A percentile compares a stretch with the other conserved stretches of the same genome.
Evolutionary conservation across 2,329 filamentous ascomycete genomes (phyloP).

Genomic region (Xylariaceae sp.): DNA sequence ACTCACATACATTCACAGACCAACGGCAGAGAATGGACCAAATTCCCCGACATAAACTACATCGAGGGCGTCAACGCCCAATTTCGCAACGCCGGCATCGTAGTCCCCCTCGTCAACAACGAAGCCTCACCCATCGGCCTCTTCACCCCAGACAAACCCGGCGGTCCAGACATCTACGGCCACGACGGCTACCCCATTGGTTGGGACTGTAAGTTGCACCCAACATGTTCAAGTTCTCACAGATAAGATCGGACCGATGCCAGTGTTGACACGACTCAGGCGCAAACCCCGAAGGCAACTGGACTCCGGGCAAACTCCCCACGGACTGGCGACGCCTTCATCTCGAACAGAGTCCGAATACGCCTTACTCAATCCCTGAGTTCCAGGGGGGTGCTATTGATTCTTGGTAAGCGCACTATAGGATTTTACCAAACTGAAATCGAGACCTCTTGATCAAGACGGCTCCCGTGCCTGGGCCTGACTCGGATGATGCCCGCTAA

Average conservation of each 20-base stretch:
- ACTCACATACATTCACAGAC: constrained; percentile 6
- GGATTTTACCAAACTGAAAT: no score
- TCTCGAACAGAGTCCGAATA: constrained; percentile 20
- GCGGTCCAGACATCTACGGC: constrained; percentile 34
- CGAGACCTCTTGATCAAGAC: no score
- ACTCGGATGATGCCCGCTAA: constrained; percentile 50
- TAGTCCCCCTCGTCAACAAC: constrained; percentile 60
- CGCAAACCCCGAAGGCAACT: constrained; percentile 41
- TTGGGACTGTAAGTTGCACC: constrained; percentile 44
- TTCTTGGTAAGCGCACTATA: constrained; percentile 3
- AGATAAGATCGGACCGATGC: background rate
- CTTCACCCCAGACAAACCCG: constrained; percentile 14
- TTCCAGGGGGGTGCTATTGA: constrained; percentile 56
- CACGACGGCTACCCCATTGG: constrained; percentile 60
- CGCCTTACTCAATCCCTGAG: constrained; percentile 33
- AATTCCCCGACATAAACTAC: constrained; percentile 59
- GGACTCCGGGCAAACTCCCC: constrained; percentile 17
- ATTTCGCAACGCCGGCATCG: constrained; percentile 60
- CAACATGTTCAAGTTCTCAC: no score
- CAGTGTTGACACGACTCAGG: constrained; percentile 6
- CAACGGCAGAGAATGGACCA: constrained; percentile 42
- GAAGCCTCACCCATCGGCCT: constrained; percentile 13
- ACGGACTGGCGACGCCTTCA: constrained; percentile 16
- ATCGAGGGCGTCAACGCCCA: constrained; percentile 41
- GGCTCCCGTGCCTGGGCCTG: background rate